Conservation (phyloP, 768 basidiomycete genomes). For the Infundibulicybe gibba region DNA sequence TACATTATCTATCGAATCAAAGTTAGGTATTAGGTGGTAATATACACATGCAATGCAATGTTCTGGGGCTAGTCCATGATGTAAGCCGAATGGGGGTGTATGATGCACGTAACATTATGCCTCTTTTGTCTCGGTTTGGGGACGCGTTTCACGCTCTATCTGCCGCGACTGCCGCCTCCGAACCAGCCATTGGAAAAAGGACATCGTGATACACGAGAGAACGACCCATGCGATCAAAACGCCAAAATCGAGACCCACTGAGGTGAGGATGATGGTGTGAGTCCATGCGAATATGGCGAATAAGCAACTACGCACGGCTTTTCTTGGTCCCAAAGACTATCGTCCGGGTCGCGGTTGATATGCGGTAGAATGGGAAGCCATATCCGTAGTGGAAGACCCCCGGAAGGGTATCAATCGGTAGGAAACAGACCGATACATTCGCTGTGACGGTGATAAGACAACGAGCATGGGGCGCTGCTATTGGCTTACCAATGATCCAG, state of each 20-base stretch:
- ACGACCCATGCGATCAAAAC: conserved; percentile 53
- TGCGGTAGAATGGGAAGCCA: conserved; percentile 70
- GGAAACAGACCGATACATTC: conserved; percentile 58
- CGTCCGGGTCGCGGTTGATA: conserved; percentile 55
- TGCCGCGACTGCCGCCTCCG: conserved; percentile 10
- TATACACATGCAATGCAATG: no score
- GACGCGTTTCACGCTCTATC: no score
- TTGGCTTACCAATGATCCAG: conserved; percentile 60
- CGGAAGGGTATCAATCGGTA: conserved; percentile 59
- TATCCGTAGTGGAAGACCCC: conserved; percentile 62
- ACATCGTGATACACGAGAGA: conserved; percentile 51
- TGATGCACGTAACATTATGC: no score
- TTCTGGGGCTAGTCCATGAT: no score
- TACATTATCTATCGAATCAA: no score
- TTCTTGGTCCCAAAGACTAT: conserved; percentile 68
- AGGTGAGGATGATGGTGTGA: neutral
- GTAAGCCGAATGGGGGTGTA: no score
- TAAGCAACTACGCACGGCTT: conserved; percentile 33
- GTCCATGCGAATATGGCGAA: neutral
- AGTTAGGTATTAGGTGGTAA: no score
- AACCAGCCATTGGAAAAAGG: conserved; percentile 43
- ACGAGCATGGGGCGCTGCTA: neutral
- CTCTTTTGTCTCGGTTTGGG: no score
- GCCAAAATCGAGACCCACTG: conserved; percentile 63
- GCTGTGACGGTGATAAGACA: conserved; percentile 22